phyloP scores from a whole-genome alignment of 1,284 basidiomycete species.

The Porodaedalea pini region DNA sequence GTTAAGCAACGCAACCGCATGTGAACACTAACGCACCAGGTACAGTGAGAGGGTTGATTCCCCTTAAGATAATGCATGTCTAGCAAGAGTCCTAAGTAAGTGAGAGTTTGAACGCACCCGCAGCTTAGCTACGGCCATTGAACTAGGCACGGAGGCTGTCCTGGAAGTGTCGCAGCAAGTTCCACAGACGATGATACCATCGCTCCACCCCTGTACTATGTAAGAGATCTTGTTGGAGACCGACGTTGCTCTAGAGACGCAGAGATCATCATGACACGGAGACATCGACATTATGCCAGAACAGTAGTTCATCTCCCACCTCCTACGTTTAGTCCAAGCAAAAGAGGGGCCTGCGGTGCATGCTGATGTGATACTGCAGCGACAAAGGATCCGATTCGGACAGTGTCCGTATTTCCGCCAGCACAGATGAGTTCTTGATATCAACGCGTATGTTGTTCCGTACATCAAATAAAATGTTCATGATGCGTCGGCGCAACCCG shows the following conservation, averaged over 20 bases:
- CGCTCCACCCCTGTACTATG: background rate
- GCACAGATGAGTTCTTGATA: background rate
- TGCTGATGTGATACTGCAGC: no score
- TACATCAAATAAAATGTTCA: background rate
- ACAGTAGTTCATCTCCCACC: background rate
- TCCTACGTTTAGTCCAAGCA: background rate
- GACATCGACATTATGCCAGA: background rate
- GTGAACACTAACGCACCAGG: no score
- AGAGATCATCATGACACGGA: background rate
- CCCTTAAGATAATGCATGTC: no score
- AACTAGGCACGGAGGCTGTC: no score
- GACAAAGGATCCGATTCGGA: background rate
- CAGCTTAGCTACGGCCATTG: no score
- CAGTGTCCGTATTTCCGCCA: background rate
- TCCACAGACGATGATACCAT: background rate
- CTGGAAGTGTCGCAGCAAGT: background rate
- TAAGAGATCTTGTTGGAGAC: background rate
- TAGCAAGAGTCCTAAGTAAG: no score
- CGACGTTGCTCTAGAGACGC: conserved; percentile 1
- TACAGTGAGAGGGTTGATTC: no score
- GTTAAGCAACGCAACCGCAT: background rate
- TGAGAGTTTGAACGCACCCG: no score
- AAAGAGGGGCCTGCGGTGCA: background rate
- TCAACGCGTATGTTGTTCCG: background rate
- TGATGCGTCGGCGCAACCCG: background rate